These are phyloP conservation scores for Hericium rajendrae DNA, from an alignment of 768 basidiomycete species.

Conservation along the genomic window DNA sequence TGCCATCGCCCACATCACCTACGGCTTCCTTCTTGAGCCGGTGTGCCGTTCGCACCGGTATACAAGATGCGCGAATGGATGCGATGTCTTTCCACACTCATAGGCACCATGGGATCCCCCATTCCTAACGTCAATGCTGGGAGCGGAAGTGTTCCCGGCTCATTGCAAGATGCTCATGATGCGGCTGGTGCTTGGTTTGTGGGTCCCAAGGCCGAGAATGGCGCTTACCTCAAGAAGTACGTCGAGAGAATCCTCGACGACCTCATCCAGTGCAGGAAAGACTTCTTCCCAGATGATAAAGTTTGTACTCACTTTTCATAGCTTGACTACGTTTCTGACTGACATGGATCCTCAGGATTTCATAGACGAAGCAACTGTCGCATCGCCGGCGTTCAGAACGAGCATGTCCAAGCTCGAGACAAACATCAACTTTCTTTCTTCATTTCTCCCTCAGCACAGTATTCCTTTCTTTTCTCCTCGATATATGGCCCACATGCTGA, in stretches of 20 bases:
- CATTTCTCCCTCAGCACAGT: conserved; percentile 21
- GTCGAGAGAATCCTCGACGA: conserved; percentile 20
- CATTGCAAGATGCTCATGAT: conserved; percentile 11
- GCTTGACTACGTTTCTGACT: too few species aligned
- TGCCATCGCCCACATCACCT: too few species aligned
- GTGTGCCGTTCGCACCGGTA: too few species aligned
- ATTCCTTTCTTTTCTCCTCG: conserved; percentile 32
- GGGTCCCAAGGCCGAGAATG: conserved; percentile 31
- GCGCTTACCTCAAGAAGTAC: conserved; percentile 17
- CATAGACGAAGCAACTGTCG: conserved; percentile 11
- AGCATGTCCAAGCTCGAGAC: conserved; percentile 16
- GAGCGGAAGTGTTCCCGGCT: background rate
- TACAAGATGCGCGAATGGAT: background rate
- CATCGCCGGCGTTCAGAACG: conserved; percentile 15
- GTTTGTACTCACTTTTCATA: conserved; percentile 8
- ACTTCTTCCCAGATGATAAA: conserved; percentile 24
- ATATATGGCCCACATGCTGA: conserved; percentile 31
- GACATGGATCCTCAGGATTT: conserved; percentile 12
- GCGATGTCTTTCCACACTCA: background rate
- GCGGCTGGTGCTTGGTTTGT: conserved; percentile 29
- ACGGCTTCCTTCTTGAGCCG: too few species aligned
- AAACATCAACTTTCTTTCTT: conserved; percentile 10
- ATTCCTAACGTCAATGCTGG: background rate
- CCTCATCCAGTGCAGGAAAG: conserved; percentile 17
- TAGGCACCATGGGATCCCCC: background rate